phyloP scores from a whole-genome alignment of 495 filamentous ascomycete genomes.

The Penicillium ochrochloron region DNA sequence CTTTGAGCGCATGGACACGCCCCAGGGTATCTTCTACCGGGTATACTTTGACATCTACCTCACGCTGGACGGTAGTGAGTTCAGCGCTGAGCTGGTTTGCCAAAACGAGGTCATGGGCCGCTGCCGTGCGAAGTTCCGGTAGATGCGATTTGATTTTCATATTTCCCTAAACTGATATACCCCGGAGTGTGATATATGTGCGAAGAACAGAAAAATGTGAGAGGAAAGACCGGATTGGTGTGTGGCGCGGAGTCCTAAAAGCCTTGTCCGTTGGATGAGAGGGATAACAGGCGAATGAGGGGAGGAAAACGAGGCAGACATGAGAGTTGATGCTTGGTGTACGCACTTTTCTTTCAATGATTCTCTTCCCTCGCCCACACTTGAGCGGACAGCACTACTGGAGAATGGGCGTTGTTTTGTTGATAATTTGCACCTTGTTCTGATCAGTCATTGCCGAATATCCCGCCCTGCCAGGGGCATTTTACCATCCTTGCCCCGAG shows the following conservation, averaged over 20 bases:
- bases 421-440: slow-evolving; percentile 12
- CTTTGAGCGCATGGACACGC: slow-evolving; percentile 99
- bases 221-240: background rate
- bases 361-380: background rate
- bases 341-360: background rate
- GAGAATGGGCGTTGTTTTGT: slow-evolving; percentile 34
- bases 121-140: slow-evolving; percentile 84
- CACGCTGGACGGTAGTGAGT: slow-evolving; percentile 94
- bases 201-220: slow-evolving; percentile 15
- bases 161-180: slow-evolving; percentile 3
- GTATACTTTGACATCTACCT: slow-evolving; percentile 84
- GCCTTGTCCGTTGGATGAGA: background rate
- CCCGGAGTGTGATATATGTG: slow-evolving; percentile 6
- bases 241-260: background rate
- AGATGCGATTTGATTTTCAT: slow-evolving; percentile 18
- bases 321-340: background rate
- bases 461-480: slow-evolving; percentile 5
- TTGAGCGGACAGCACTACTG: slow-evolving; percentile 25
- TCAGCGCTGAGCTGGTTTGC: slow-evolving; percentile 97
- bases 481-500: slow-evolving; percentile 13
- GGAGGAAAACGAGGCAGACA: background rate
- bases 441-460: slow-evolving; percentile 16
- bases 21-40: slow-evolving; percentile 97
- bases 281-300: background rate
- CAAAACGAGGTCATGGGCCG: slow-evolving; percentile 99